Base-by-base conservation (phyloP, 2,329 filamentous ascomycete species). In the Ceratocystis cubensis region DNA sequence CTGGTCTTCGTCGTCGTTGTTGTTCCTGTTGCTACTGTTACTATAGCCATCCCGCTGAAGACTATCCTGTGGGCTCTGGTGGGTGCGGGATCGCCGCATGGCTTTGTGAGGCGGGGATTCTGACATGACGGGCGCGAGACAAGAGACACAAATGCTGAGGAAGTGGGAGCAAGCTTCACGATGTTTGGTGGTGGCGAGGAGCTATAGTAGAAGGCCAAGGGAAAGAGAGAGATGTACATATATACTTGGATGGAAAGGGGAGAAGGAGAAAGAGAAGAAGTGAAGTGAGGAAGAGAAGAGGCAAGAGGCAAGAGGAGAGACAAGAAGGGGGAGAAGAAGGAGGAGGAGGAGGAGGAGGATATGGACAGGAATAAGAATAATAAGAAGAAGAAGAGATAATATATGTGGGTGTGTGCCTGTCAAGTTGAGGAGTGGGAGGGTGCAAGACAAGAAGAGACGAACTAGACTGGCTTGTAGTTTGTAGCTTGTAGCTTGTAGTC, bases 101-200 rank as follows among this genome's bases (percentile, higher is more conserved):
- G 50, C 45, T 48, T 66, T 64, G 44, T 61, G 67, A 45, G 67
- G 64, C 10, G 65, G 64, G 6, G 65, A 65, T n/a, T 59, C 61
- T 5, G 62, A 64, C 59, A 67, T 67, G 22, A 44, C 53, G 2
- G 22, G 37, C 30, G 33, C 6, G 25, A 33, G 53, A 10, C 22
- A 10, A 37, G 30, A 20, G 28, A 22, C 7, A 33, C 6, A 44
- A 41, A 20, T 66, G 71, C 70, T 61, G 72, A 67, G 20, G 17
- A 64, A 25, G 33, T 10, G 22, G 41, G 30, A 48, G 37, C 37
- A 41, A 41, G 37, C 10, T 41, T 41, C 37, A 41, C 37, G 37
- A 41, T 41, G 37, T 41, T 41, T 1, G 37, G 37, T 41, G 10
- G 10, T 15, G 37, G 37, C 10, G 37, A 41, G 37, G 37, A 5